phyloP scores from a whole-genome alignment of 306 rosid species.

The Psophocarpus tetragonolobus region DNA sequence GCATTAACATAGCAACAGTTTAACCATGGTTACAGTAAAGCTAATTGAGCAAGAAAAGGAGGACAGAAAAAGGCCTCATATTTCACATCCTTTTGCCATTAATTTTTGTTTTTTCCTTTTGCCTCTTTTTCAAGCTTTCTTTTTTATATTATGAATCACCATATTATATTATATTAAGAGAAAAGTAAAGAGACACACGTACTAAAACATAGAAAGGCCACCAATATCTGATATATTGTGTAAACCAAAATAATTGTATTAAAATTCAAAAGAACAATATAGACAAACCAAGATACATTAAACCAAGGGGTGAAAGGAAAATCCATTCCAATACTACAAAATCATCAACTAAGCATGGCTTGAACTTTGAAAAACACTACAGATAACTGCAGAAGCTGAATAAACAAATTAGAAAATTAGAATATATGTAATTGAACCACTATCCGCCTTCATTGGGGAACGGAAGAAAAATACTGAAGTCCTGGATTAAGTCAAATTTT shows the following conservation, averaged over 20 bases:
- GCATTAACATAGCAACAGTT: conserved; percentile 1
- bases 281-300: not conserved
- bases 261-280: not conserved
- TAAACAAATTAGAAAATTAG: not conserved
- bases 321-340: not conserved
- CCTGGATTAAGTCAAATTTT: not conserved
- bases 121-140: not conserved
- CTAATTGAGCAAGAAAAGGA: not conserved
- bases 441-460: not conserved
- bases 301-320: not conserved
- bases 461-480: not conserved
- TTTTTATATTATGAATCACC: not conserved
- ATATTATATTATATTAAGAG: not conserved
- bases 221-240: not conserved
- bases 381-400: not conserved
- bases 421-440: not conserved
- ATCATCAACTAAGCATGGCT: conserved; percentile 4
- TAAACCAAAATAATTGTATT: not conserved
- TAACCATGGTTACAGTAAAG: not conserved
- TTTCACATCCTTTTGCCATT: not conserved
- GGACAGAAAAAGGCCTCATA: not conserved
- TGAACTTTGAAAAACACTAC: not conserved
- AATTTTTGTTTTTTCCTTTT: not conserved
- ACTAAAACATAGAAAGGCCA: not conserved
- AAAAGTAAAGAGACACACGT: not conserved